These are phyloP conservation scores for Punica granatum DNA, from an alignment of 345 rosid genomes.

Conservation along the genomic window DNA sequence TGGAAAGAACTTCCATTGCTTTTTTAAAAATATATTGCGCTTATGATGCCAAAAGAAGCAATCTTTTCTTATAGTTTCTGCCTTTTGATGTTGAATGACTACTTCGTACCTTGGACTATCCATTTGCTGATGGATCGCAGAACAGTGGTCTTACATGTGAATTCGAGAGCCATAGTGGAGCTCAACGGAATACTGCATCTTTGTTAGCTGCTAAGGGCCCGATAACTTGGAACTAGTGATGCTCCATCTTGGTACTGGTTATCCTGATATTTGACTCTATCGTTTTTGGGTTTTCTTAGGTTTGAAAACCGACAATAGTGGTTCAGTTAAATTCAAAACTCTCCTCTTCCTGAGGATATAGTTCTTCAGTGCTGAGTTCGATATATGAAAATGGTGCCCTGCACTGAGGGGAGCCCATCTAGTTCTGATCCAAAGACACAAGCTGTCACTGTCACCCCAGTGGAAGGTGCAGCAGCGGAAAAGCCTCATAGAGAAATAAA, in stretches of 20 bases:
- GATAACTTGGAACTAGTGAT: not conserved
- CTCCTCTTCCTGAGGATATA: not conserved
- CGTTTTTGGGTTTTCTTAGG: not conserved
- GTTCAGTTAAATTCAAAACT: not conserved
- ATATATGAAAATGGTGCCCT: not conserved
- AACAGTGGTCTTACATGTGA: not conserved
- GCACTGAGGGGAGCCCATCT: not conserved
- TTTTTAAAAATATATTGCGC: not conserved
- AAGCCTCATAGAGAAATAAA: conserved; percentile 28
- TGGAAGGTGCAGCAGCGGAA: conserved; percentile 26
- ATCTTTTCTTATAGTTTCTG: not conserved
- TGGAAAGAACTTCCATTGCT: not conserved
- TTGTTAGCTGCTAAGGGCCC: not conserved
- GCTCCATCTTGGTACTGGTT: not conserved
- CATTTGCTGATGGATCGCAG: not conserved
- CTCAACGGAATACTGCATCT: not conserved
- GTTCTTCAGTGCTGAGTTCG: not conserved
- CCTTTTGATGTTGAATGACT: not conserved
- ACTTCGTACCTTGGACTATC: not conserved
- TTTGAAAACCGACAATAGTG: not conserved
- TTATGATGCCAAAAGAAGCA: not conserved
- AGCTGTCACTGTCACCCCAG: conserved; percentile 6
- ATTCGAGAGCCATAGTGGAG: not conserved
- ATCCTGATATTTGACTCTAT: not conserved
- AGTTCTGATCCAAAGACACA: conserved; percentile 1